phyloP scores from a whole-genome alignment of 2,329 filamentous ascomycete genomes.

The Xylaria sp. region DNA sequence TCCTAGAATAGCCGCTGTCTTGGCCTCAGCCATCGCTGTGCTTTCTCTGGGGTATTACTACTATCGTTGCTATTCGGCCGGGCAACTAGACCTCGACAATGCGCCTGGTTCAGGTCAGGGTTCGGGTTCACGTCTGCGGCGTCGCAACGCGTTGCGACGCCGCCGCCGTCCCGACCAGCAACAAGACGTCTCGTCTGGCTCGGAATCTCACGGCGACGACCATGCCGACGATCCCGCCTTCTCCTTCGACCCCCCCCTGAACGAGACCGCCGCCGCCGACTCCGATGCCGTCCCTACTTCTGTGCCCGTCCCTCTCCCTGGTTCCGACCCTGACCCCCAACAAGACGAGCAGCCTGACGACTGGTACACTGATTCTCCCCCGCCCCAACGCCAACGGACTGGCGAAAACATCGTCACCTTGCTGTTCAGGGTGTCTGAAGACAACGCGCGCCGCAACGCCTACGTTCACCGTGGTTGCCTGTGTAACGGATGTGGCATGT shows the following conservation, averaged over 20 bases:
- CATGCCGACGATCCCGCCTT: constrained; percentile 51
- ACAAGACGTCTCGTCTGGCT: constrained; percentile 52
- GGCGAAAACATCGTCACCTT: constrained; percentile 86
- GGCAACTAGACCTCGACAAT: constrained; percentile 26
- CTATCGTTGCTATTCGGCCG: constrained; percentile 55
- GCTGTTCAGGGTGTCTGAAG: constrained; percentile 91
- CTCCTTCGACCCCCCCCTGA: constrained; percentile 44
- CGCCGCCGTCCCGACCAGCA: constrained; percentile 52
- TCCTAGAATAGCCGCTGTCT: constrained; percentile 64
- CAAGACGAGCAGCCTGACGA: constrained; percentile 56
- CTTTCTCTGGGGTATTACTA: constrained; percentile 68
- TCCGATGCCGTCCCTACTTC: constrained; percentile 37
- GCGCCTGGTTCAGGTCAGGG: background rate
- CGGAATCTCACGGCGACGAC: constrained; percentile 58
- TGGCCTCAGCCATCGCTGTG: constrained; percentile 66
- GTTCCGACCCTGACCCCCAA: constrained; percentile 46
- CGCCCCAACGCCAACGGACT: constrained; percentile 58
- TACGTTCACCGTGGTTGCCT: constrained; percentile 93
- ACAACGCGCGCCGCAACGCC: constrained; percentile 86
- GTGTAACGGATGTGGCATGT: constrained; percentile 88
- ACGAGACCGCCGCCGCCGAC: constrained; percentile 48
- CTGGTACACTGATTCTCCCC: constrained; percentile 62
- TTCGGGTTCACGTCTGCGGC: constrained; percentile 60
- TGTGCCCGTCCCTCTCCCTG: constrained; percentile 42
- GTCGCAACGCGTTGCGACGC: constrained; percentile 74